Evolutionary conservation across 2,329 filamentous ascomycete genomes (phyloP).

Genomic region (Aspergillus transmontanensis): DNA sequence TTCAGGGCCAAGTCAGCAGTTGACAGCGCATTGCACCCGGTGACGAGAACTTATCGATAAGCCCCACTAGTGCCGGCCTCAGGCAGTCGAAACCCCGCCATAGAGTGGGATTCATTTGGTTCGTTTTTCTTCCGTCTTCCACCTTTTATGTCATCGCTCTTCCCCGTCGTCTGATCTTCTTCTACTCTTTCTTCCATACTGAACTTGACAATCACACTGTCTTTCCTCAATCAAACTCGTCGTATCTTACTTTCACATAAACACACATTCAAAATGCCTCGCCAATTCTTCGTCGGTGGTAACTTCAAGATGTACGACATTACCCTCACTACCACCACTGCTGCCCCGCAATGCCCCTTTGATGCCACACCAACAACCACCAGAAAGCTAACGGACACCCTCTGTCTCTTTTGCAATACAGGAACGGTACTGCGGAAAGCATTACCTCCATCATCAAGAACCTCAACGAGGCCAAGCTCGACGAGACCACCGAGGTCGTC

Average conservation of each 20-base stretch:
- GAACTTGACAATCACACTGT: constrained; percentile 7
- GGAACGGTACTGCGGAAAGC: constrained; percentile 90
- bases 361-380: constrained; percentile 5
- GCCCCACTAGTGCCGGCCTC: constrained; percentile 9
- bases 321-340: constrained; percentile 10
- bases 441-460: constrained; percentile 89
- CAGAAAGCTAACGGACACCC: constrained; percentile 14
- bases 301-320: constrained; percentile 96
- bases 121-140: constrained; percentile 12
- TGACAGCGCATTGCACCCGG: constrained; percentile 5
- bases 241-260: constrained; percentile 12
- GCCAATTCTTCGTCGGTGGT: constrained; percentile 95
- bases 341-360: constrained; percentile 31
- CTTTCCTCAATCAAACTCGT: constrained; percentile 12
- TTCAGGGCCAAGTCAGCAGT: neutral
- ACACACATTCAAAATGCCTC: constrained; percentile 70
- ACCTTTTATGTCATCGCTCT: constrained; percentile 18
- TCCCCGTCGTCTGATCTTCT: constrained; percentile 10
- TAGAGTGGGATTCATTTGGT: neutral
- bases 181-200: constrained; percentile 5
- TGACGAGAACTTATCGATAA: constrained; percentile 25
- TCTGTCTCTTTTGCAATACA: constrained; percentile 46
- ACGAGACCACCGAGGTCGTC: constrained; percentile 74
- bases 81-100: constrained; percentile 10
- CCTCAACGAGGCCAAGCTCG: constrained; percentile 80